Base-by-base conservation (phyloP, 352 stramenopile species). In the Pythium biforme region DNA sequence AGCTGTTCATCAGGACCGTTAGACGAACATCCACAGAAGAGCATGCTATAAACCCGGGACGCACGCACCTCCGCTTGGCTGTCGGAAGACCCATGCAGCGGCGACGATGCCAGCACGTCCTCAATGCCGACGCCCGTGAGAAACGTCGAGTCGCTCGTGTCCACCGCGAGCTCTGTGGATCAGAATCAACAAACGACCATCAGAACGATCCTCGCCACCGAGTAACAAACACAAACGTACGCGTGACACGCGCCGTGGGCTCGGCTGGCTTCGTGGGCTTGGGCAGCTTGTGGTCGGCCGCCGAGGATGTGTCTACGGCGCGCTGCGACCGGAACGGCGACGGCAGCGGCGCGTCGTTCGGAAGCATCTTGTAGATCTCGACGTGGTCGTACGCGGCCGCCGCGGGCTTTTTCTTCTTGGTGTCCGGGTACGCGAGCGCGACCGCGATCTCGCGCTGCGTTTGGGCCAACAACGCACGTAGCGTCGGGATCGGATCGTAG, bases 311-410 rank as follows among this genome's bases (percentile, higher is more conserved):
- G 12, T 43, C 37, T 17, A 14, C 77, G n/a, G 76, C 59, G 27
- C 77, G 77, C n/a, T n/a, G n/a, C 23, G 68, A 80, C 10, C 70
- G 76, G 51, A 91, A 91, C 23, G 77, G 72, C 5, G 70, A 72
- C n/a, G 81, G 72, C 23, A 89, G 63, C 20, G 74, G 66, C 11
- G 80, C 64, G 29, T 89, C 78, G 26, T 83, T 89, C 0, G 82
- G 80, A 56, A 91, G 82, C 71, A 91, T 85, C 64, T 89, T 91
- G 70, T 86, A 91, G 62, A 94, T 94, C 52, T 90, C 76, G 3
- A 92, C 80, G 26, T 84, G 75, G n/a, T 90, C 80, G 59, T 92
- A 92, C 10, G 72, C 66, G 48, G 69, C 79, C 0, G 75, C 54
- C 4, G 62, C 59, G 10, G 71, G 62, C 29, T 77, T 83, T 43